Evolutionary conservation across 495 filamentous ascomycete genomes (phyloP).

Genomic region (Cercophora newfieldiana): DNA sequence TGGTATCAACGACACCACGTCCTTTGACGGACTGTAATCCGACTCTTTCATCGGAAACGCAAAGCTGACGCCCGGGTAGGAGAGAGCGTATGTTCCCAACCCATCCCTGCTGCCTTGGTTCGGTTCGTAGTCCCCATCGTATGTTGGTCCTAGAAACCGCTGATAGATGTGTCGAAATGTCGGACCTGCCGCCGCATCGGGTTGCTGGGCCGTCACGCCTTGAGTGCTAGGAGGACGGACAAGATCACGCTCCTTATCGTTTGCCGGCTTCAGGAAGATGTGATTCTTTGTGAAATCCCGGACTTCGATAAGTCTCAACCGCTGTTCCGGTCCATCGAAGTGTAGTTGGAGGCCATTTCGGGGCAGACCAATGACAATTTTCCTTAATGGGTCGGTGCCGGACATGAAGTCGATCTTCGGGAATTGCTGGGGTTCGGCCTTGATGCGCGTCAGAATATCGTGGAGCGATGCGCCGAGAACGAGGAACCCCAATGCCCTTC

Average conservation of each 20-base stretch:
- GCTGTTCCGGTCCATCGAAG: constrained; percentile 92
- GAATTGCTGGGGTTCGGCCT: constrained; percentile 77
- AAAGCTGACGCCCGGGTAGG: constrained; percentile 92
- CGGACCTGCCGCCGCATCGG: constrained; percentile 60
- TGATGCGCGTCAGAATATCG: constrained; percentile 80
- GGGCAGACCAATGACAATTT: constrained; percentile 68
- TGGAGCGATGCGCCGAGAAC: constrained; percentile 88
- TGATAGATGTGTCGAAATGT: constrained; percentile 91
- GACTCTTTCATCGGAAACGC: constrained; percentile 76
- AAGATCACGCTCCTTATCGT: constrained; percentile 77
- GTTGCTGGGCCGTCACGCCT: constrained; percentile 25
- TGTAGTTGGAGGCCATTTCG: constrained; percentile 84
- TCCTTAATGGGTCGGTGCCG: constrained; percentile 69
- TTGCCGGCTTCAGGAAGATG: constrained; percentile 74
- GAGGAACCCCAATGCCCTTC: constrained; percentile 75
- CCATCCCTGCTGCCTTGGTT: constrained; percentile 12
- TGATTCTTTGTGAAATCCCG: constrained; percentile 84
- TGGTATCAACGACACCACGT: constrained; percentile 83
- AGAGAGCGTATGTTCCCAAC: constrained; percentile 72
- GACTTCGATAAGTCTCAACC: constrained; percentile 86
- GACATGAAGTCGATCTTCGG: constrained; percentile 81
- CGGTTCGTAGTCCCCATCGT: constrained; percentile 84
- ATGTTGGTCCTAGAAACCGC: constrained; percentile 84
- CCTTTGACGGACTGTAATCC: constrained; percentile 76
- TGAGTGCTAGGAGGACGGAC: constrained; percentile 59